Evolutionary conservation across 1,284 basidiomycete genomes (phyloP).

Genomic region (Moesziomyces globuligerus): DNA sequence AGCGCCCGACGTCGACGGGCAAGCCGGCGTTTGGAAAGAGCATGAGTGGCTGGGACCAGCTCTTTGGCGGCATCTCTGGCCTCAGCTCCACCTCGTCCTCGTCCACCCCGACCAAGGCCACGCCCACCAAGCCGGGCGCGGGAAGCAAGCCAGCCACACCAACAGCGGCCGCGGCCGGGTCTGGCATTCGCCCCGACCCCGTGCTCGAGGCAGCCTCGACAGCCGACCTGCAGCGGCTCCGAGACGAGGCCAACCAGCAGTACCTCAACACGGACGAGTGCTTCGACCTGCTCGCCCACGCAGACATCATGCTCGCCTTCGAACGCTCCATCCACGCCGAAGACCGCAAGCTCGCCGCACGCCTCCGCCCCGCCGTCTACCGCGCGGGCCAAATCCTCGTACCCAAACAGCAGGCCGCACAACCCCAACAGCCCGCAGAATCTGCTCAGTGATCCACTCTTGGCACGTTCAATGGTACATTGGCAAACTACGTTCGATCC

Average conservation of each 20-base stretch:
- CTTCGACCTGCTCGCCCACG: conserved; percentile 49
- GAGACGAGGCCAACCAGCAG: conserved; percentile 4
- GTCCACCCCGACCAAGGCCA: conserved; percentile 7
- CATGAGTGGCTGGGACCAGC: conserved; percentile 49
- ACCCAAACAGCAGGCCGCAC: conserved; percentile 1
- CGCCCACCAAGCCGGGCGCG: conserved; percentile 8
- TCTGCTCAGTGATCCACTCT: no score
- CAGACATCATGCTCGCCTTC: conserved; percentile 52
- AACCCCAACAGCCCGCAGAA: no score
- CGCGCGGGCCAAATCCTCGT: conserved; percentile 12
- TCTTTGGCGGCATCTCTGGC: conserved; percentile 37
- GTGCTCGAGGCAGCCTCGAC: conserved; percentile 18
- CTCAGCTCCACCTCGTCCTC: conserved; percentile 11
- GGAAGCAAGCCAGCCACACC: conserved; percentile 11
- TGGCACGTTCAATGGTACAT: no score
- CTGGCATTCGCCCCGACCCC: conserved; percentile 33
- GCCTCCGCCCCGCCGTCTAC: conserved; percentile 21
- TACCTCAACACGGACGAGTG: conserved; percentile 38
- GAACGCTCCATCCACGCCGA: conserved; percentile 25
- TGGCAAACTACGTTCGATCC: no score
- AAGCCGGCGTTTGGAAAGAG: conserved; percentile 45
- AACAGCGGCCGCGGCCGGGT: conserved; percentile 4
- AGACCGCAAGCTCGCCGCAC: conserved; percentile 18
- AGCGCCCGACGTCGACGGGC: conserved; percentile 8
- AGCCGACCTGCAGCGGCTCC: conserved; percentile 13